A percentile compares a stretch with the other conserved stretches of the same genome.
Evolutionary conservation across 2,329 filamentous ascomycete genomes (phyloP).

Genomic region (Didymella keratinophila): DNA sequence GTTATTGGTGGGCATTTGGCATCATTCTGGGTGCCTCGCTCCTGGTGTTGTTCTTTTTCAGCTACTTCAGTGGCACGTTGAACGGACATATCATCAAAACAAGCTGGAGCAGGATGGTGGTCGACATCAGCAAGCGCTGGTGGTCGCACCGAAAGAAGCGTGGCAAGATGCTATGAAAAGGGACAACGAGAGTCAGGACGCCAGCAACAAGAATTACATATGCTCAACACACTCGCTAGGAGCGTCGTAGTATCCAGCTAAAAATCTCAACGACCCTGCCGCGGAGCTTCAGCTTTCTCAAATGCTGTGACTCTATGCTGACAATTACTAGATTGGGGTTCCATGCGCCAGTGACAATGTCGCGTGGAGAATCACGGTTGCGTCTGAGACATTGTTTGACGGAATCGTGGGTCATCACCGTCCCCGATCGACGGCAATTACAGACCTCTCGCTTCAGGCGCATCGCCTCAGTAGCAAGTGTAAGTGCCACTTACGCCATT

Average conservation of each 20-base stretch:
- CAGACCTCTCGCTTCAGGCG: too few relatives aligned
- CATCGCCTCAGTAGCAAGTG: too few relatives aligned
- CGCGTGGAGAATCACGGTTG: constrained; percentile 4
- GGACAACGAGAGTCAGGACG: background rate
- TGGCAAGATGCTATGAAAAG: constrained; percentile 25
- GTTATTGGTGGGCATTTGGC: constrained; percentile 74
- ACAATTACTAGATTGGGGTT: constrained; percentile 1
- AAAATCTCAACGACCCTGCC: background rate
- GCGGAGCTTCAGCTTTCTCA: background rate
- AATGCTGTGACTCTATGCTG: constrained; percentile 8
- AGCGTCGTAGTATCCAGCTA: background rate
- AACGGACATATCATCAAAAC: constrained; percentile 61
- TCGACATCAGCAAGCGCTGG: constrained; percentile 40
- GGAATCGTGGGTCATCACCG: background rate
- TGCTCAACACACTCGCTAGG: background rate
- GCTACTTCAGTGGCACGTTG: constrained; percentile 64
- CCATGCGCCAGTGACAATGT: background rate
- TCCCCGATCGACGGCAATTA: too few relatives aligned
- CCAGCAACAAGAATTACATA: background rate
- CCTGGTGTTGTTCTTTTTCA: constrained; percentile 65
- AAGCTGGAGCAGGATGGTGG: constrained; percentile 48
- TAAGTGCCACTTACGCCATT: background rate
- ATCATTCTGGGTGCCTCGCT: constrained; percentile 69
- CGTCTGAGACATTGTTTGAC: constrained; percentile 12
- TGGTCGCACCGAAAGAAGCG: constrained; percentile 32